A percentile compares a stretch with the other conserved stretches of the same genome.
Conservation (phyloP, 1,284 basidiomycete species). For the Heterobasidion parviporum region DNA sequence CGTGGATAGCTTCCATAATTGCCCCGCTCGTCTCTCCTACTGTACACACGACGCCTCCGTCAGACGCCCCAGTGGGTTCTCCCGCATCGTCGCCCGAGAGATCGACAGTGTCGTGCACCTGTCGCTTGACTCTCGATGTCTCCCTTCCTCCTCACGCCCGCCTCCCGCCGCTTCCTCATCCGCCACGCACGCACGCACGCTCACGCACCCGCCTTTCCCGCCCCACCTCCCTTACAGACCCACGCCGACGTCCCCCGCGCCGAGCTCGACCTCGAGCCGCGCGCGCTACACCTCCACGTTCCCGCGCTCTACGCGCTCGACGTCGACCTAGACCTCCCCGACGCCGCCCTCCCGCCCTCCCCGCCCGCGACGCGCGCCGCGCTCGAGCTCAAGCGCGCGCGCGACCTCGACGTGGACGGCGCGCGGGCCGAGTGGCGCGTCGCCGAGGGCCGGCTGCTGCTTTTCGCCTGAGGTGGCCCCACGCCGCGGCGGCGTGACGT, state of each 20-base stretch:
- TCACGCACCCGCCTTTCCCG: no score
- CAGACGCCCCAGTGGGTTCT: no score
- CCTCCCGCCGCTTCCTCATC: no score
- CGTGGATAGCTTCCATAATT: not conserved
- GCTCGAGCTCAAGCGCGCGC: constrained; percentile 44
- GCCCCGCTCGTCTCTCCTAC: not conserved
- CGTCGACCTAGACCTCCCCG: constrained; percentile 42
- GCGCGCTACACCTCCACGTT: constrained; percentile 42
- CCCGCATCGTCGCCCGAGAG: no score
- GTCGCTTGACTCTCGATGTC: no score
- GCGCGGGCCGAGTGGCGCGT: constrained; percentile 61
- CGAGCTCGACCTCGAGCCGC: constrained; percentile 52
- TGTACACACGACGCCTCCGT: no score
- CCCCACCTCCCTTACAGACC: constrained; percentile 27
- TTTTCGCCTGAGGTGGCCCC: constrained; percentile 21
- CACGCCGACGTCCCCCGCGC: constrained; percentile 32
- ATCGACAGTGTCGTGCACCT: no score
- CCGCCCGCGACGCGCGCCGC: constrained; percentile 14
- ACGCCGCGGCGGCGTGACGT: no score
- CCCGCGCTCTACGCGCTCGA: constrained; percentile 42
- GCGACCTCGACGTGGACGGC: constrained; percentile 48
- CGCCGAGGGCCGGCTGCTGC: constrained; percentile 35
- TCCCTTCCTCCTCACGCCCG: no score
- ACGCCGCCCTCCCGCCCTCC: constrained; percentile 32
- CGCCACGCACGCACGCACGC: no score